phyloP scores from a whole-genome alignment of 2,329 filamentous ascomycete species.

The Septoria petroselini region DNA sequence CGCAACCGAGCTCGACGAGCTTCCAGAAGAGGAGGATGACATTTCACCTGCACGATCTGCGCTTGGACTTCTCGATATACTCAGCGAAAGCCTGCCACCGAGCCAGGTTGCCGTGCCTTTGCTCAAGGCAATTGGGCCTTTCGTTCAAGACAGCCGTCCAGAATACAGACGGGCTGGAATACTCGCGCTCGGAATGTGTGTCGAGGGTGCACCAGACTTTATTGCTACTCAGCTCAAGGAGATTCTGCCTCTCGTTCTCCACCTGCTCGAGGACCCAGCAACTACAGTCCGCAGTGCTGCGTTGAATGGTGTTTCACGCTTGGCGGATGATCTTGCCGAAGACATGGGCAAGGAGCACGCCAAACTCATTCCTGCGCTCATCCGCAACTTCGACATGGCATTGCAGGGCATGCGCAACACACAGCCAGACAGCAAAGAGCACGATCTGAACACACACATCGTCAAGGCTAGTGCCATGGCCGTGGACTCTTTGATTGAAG shows the following conservation, averaged over 20 bases:
- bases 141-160: slow-evolving; percentile 70
- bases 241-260: slow-evolving; percentile 80
- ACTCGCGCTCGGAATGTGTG: slow-evolving; percentile 85
- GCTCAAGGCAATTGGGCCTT: slow-evolving; percentile 78
- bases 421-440: slow-evolving; percentile 44
- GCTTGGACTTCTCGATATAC: slow-evolving; percentile 81
- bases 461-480: slow-evolving; percentile 87
- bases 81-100: slow-evolving; percentile 82
- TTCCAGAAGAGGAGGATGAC: slow-evolving; percentile 71
- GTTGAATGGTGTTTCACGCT: slow-evolving; percentile 78
- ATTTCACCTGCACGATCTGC: slow-evolving; percentile 81
- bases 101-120: slow-evolving; percentile 92
- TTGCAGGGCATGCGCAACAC: slow-evolving; percentile 60
- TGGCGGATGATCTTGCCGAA: slow-evolving; percentile 90
- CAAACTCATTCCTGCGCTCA: slow-evolving; percentile 74
- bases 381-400: slow-evolving; percentile 85
- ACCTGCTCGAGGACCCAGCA: slow-evolving; percentile 79
- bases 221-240: slow-evolving; percentile 86
- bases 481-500: slow-evolving; percentile 86
- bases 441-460: slow-evolving; percentile 76
- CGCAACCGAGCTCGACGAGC: slow-evolving; percentile 79
- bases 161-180: slow-evolving; percentile 87
- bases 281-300: slow-evolving; percentile 81
- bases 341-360: slow-evolving; percentile 84
- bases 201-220: slow-evolving; percentile 96